These are phyloP conservation scores for Eudorina sp. DNA, from an alignment of 139 green algal species.

Conservation along the genomic window DNA sequence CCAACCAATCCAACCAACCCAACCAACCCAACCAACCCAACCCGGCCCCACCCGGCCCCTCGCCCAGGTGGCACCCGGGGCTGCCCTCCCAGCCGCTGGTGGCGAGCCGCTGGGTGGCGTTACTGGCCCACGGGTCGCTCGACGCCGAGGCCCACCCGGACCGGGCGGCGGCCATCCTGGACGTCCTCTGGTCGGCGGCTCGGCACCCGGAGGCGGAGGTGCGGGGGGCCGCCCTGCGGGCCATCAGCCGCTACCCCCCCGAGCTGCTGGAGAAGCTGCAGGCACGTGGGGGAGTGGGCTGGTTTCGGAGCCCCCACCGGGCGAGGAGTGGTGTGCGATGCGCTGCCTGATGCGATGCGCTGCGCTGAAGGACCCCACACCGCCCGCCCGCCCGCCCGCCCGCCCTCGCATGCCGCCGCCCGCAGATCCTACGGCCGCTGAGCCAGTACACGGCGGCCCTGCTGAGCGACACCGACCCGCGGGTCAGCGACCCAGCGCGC, in stretches of 20 bases:
- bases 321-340: too few species aligned
- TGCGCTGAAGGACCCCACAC: too few species aligned
- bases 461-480: constrained; percentile 34
- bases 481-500: constrained; percentile 9
- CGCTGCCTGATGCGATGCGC: too few species aligned
- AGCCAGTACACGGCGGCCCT: constrained; percentile 44
- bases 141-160: constrained; percentile 60
- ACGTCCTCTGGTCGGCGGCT: constrained; percentile 56
- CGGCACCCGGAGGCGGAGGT: constrained; percentile 44
- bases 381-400: too few species aligned
- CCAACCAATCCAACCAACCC: too few species aligned
- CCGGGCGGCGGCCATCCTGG: constrained; percentile 33
- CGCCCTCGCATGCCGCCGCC: too few species aligned
- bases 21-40: too few species aligned
- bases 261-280: constrained; percentile 57
- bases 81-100: constrained; percentile 57
- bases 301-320: too few species aligned
- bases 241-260: constrained; percentile 57
- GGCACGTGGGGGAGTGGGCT: constrained; percentile 22
- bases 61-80: constrained; percentile 39
- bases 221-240: constrained; percentile 53
- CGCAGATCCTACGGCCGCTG: constrained; percentile 27
- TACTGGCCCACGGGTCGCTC: constrained; percentile 58
- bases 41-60: neutral
- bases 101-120: constrained; percentile 63